phyloP scores from a whole-genome alignment of 306 rosid genomes.

The Vigna unguiculata region DNA sequence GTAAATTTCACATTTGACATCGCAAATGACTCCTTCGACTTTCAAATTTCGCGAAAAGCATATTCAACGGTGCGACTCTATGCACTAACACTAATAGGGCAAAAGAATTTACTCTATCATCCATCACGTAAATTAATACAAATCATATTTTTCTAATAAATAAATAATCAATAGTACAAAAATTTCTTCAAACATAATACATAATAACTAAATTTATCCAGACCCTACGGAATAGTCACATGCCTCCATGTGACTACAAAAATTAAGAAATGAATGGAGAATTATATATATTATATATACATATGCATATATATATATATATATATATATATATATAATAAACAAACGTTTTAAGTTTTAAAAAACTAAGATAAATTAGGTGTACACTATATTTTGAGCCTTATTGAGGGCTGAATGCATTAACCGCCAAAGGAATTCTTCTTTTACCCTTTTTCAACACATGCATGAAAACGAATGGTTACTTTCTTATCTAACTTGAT shows the following conservation, averaged over 20 bases:
- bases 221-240: slow-evolving; percentile 1
- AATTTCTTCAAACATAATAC: not conserved
- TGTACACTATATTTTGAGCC: not conserved
- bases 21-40: slow-evolving; percentile 19
- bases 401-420: too few relatives aligned
- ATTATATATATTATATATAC: too few relatives aligned
- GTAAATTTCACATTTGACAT: not conserved
- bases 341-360: not conserved
- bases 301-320: too few relatives aligned
- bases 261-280: not conserved
- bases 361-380: not conserved
- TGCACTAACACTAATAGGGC: not conserved
- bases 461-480: not conserved
- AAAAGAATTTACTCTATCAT: too few relatives aligned
- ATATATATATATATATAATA: not conserved
- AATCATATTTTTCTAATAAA: too few relatives aligned
- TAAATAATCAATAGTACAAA: too few relatives aligned
- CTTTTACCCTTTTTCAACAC: not conserved
- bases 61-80: not conserved
- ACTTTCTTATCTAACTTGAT: slow-evolving; percentile 21
- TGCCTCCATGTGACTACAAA: not conserved
- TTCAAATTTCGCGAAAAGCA: not conserved
- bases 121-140: not conserved
- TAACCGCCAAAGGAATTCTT: not conserved
- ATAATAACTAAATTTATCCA: not conserved